Percentiles rank a stretch among this genome's conserved stretches.
Conservation (phyloP, 805 yeast genomes). For the Candida hispaniensis region DNA sequence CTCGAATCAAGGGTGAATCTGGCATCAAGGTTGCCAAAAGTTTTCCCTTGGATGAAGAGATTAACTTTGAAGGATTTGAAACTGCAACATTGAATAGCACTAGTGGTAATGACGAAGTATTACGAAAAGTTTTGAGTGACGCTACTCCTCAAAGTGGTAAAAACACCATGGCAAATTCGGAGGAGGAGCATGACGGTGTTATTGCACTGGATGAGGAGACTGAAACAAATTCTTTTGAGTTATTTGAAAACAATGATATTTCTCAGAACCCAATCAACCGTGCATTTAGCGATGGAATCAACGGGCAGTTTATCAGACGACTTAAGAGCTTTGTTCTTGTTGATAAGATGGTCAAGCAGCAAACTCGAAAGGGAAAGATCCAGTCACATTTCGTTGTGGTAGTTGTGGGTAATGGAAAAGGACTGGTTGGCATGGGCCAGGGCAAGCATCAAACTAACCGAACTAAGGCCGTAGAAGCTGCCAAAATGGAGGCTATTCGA, state of each 20-base stretch:
- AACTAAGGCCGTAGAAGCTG: constrained; percentile 67
- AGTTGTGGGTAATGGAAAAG: constrained; percentile 85
- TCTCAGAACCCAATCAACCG: too few species aligned
- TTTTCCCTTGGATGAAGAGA: constrained; percentile 4
- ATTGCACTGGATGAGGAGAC: neutral
- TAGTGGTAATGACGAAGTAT: too few species aligned
- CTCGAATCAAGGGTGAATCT: too few species aligned
- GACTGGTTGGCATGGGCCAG: constrained; percentile 91
- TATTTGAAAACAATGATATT: constrained; percentile 3
- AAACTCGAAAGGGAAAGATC: constrained; percentile 86
- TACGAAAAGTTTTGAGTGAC: too few species aligned
- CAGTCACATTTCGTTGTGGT: constrained; percentile 72
- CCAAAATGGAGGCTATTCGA: constrained; percentile 89
- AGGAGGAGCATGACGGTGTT: neutral
- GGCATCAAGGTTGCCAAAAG: too few species aligned
- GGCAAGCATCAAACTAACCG: constrained; percentile 72
- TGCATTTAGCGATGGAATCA: neutral
- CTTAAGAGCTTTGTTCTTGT: constrained; percentile 42
- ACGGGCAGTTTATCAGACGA: constrained; percentile 37
- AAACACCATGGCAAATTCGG: too few species aligned
- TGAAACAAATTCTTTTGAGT: neutral
- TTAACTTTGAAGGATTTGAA: constrained; percentile 3
- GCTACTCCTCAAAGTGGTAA: too few species aligned
- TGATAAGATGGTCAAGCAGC: constrained; percentile 69
- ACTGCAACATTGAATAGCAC: too few species aligned